Evolutionary conservation across 1,284 basidiomycete genomes (phyloP), one percentile per base, ranked within the genome.

Genomic region (Ustilago esculenta): DNA sequence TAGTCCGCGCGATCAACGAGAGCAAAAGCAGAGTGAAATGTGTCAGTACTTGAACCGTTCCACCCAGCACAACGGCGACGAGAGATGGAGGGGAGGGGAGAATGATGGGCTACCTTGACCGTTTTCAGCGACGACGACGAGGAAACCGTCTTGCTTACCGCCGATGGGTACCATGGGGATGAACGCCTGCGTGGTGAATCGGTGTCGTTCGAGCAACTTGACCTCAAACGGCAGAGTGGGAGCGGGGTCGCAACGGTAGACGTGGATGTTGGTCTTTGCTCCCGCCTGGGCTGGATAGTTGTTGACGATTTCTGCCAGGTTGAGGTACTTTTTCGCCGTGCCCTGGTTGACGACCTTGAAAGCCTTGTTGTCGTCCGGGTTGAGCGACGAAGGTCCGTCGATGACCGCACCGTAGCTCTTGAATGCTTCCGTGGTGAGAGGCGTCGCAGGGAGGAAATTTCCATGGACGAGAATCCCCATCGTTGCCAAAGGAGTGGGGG

Each of bases 291-390:
- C 6, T 2, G 75, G 71, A 25, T 76, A 77, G 27, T 42, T 47
- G 47, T 63, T 63, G 27, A 57, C 10, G 24, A 77, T 56, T 23
- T 53, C 51, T 7, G 75, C 66, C 15, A 72, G 54, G 39, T 57
- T 46, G 45, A 67, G 52, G 45, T 59, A 77, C 57, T 80, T 80
- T 15, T 49, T 32, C 7, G 76, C 77, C 5, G 76, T 79, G 34
- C 75, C 78, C 41, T 79, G 78, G 45, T 80, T 80, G 40, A 79
- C 77, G 8, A 64, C 51, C 36, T 72, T 71, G 42, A 72, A 68
- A 17, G 58, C 40, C 42, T 53, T 54, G 21, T 6, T 21, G 18
- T 39, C 23, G 11, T 35, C 36, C 0, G 52, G 45, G 21, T 56
- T 50, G 12, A 17, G 27, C 9, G 30, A 7, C 7, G 52, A 57